A percentile compares a stretch with the other conserved stretches of the same genome.
These are phyloP conservation scores for Brassica rapa DNA, from an alignment of 345 rosid species.

Conservation along the genomic window DNA sequence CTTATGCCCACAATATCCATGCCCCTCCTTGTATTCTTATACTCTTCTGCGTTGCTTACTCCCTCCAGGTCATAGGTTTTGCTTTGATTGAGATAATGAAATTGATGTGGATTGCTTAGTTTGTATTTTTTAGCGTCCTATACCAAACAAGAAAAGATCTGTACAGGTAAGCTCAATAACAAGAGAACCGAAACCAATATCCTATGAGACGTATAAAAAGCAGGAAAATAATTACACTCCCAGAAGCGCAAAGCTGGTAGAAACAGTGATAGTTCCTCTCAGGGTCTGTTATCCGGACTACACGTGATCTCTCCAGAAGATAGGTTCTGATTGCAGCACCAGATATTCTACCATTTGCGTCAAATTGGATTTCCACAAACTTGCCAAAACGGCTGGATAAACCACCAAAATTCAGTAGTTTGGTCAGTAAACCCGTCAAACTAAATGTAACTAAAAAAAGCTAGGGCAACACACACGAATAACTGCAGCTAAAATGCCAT, in stretches of 20 bases:
- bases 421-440: not conserved
- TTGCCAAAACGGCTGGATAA: not conserved
- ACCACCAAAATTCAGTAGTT: not conserved
- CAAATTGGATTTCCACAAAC: not conserved
- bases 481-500: not conserved
- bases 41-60: not conserved
- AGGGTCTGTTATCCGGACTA: not conserved
- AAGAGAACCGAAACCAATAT: not conserved
- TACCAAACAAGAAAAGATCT: not conserved
- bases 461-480: not conserved
- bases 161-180: not conserved
- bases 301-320: slow-evolving; percentile 1
- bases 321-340: not conserved
- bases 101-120: not conserved
- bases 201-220: not conserved
- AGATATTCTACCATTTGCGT: not conserved
- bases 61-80: not conserved
- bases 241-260: not conserved
- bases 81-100: not conserved
- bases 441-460: not conserved
- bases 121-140: not conserved
- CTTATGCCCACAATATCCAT: slow-evolving; percentile 1
- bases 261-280: not conserved
- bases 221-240: not conserved
- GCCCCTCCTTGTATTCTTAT: not conserved